A percentile compares a stretch with the other conserved stretches of the same genome.
These are phyloP conservation scores for Alternaria rosae DNA, from an alignment of 2,329 filamentous ascomycete genomes.

Conservation along the genomic window DNA sequence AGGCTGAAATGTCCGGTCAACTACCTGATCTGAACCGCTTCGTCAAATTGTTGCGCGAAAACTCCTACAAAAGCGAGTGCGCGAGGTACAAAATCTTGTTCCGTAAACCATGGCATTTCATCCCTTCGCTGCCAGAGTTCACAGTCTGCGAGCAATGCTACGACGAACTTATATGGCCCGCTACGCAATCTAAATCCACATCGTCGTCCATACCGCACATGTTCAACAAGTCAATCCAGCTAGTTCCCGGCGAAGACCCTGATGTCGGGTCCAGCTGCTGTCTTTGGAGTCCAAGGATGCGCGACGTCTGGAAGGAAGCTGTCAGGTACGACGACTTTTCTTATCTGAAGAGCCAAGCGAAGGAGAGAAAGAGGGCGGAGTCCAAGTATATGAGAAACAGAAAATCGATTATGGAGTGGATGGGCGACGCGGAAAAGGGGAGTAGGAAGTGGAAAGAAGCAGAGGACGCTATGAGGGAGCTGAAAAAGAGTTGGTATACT, in stretches of 20 bases:
- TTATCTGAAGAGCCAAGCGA: conserved; percentile 68
- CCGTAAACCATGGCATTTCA: conserved; percentile 77
- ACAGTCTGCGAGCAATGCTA: conserved; percentile 90
- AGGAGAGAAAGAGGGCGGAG: conserved; percentile 55
- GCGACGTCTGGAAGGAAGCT: conserved; percentile 72
- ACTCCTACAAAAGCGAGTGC: conserved; percentile 63
- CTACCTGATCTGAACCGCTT: conserved; percentile 66
- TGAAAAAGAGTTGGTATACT: conserved; percentile 40
- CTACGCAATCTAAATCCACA: conserved; percentile 58
- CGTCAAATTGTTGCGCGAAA: conserved; percentile 66
- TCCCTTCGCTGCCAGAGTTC: conserved; percentile 76
- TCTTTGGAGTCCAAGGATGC: conserved; percentile 82
- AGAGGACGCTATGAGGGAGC: conserved; percentile 31
- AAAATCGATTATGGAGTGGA: conserved; percentile 44
- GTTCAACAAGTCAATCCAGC: conserved; percentile 64
- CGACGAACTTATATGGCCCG: conserved; percentile 77
- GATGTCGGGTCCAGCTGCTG: conserved; percentile 67
- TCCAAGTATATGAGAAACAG: conserved; percentile 54
- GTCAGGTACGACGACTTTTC: conserved; percentile 71
- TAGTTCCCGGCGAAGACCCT: conserved; percentile 59
- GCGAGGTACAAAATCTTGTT: conserved; percentile 67
- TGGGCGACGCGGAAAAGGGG: conserved; percentile 32
- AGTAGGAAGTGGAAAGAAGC: conserved; percentile 35
- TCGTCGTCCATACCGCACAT: conserved; percentile 46
- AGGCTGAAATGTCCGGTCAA: conserved; percentile 44